A percentile compares a stretch with the other conserved stretches of the same genome.
Evolutionary conservation across 495 filamentous ascomycete genomes (phyloP).

Genomic region (Neurospora sp.): DNA sequence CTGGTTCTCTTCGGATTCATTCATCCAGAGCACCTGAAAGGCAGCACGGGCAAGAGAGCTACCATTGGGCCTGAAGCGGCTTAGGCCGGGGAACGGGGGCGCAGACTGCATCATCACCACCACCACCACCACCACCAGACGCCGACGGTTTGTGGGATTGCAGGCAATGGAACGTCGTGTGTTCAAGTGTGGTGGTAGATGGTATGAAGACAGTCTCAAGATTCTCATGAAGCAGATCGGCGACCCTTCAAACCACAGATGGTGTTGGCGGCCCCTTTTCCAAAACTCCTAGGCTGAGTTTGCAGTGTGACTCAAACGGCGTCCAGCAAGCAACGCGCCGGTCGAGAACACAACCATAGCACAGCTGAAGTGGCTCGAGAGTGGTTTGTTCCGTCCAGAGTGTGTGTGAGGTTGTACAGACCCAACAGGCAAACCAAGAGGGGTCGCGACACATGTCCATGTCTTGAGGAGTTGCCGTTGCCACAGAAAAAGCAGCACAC

Average conservation of each 20-base stretch:
- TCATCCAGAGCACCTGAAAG: not conserved
- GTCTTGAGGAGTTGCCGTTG: not conserved
- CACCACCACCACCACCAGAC: not conserved
- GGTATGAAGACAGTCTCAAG: not conserved
- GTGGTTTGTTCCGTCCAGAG: not conserved
- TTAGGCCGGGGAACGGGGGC: not conserved
- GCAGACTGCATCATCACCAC: not conserved
- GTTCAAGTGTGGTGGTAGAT: not conserved
- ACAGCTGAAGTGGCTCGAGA: not conserved
- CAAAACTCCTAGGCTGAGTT: not conserved
- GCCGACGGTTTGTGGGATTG: not conserved
- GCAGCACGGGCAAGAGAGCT: not conserved
- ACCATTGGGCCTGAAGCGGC: not conserved
- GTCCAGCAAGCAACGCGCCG: not conserved
- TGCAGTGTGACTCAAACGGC: not conserved
- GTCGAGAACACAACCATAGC: not conserved
- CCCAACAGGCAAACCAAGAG: not conserved
- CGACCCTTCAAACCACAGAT: not conserved
- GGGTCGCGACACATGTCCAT: not conserved
- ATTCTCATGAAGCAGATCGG: not conserved
- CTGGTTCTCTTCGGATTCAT: not conserved
- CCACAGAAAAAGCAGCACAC: not conserved
- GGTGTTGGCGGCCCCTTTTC: not conserved
- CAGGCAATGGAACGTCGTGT: not conserved
- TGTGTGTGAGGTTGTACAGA: not conserved